Evolutionary conservation across 2,329 filamentous ascomycete species (phyloP), one percentile per base, ranked within the genome.

Genomic region (Atkinsonella texensis): DNA sequence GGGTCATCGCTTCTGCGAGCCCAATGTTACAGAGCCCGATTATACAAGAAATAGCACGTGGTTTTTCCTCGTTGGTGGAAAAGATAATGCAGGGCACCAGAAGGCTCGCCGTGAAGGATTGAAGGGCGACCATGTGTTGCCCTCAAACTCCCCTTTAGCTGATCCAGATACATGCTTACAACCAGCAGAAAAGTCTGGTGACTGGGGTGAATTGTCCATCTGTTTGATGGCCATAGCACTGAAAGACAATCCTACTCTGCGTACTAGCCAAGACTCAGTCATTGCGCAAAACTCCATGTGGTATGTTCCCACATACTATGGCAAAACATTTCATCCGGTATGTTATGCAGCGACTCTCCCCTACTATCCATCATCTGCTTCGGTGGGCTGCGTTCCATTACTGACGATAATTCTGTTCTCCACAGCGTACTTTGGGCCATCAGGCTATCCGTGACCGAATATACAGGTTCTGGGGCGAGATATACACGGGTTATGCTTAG

Each of bases 31-130:
- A 12, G 73, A 75, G 57, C 73, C 73, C 6, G 72, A 71, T 48
- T 73, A 73, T 51, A 56, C 58, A 4, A 64, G 70, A 32, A 63
- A 62, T 18, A 70, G 71, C 20, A 74, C 70, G 0, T 75, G 70
- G 70, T 75, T 75, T 55, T 75, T 74, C 55, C 65, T 73, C 28
- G 70, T 74, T 3, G 72, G 71, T 4, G 72, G 70, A 2, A 53
- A 57, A 3, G 72, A 75, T 49, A 73, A 72, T 49, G 62, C 55
- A 32, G 50, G 32, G 10, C 17, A 18, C 6, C 18, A 42, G 15
- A 23, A 45, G 12, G 12, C 13, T 13, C 43, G 41, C 15, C 32
- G 20, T 31, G 46, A 46, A 17, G 43, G 20, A 23, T 39, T 15
- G 7, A 18, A 13, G 8, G 39, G 18, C 2, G 38, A 53, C 44